These are phyloP conservation scores for Dryadomyces sulphureus DNA, from an alignment of 2,329 filamentous ascomycete genomes.

Conservation along the genomic window DNA sequence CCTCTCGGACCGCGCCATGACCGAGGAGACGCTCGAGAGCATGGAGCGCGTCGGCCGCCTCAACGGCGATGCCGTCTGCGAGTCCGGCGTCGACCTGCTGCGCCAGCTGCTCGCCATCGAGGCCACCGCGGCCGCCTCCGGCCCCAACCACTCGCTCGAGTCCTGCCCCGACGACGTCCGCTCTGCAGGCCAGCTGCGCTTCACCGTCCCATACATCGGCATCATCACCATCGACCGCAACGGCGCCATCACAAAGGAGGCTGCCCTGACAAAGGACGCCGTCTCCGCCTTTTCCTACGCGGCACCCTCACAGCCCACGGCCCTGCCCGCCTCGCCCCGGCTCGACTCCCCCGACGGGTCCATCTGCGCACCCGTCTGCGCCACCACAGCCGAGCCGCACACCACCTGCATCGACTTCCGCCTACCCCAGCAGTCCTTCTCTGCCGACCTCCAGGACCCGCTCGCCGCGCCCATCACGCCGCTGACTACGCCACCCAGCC, in stretches of 20 bases:
- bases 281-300: no score
- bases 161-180: not conserved
- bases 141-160: slow-evolving; percentile 2
- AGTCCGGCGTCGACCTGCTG: slow-evolving; percentile 17
- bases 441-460: no score
- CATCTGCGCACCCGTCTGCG: no score
- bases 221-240: slow-evolving; percentile 19
- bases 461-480: no score
- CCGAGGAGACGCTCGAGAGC: slow-evolving; percentile 21
- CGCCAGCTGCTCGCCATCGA: slow-evolving; percentile 19
- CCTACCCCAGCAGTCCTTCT: no score
- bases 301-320: no score
- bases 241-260: slow-evolving; percentile 8
- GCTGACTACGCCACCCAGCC: not conserved
- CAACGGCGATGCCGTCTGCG: slow-evolving; percentile 18
- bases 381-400: no score
- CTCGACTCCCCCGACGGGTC: no score
- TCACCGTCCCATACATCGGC: slow-evolving; percentile 28
- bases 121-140: slow-evolving; percentile 13
- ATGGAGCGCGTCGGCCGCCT: slow-evolving; percentile 17
- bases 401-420: no score
- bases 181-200: slow-evolving; percentile 10
- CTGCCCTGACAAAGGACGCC: not conserved
- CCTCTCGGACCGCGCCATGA: slow-evolving; percentile 22
- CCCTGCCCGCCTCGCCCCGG: no score